Evolutionary conservation across 2,329 filamentous ascomycete species (phyloP).

Genomic region (Verticillium dahliae): DNA sequence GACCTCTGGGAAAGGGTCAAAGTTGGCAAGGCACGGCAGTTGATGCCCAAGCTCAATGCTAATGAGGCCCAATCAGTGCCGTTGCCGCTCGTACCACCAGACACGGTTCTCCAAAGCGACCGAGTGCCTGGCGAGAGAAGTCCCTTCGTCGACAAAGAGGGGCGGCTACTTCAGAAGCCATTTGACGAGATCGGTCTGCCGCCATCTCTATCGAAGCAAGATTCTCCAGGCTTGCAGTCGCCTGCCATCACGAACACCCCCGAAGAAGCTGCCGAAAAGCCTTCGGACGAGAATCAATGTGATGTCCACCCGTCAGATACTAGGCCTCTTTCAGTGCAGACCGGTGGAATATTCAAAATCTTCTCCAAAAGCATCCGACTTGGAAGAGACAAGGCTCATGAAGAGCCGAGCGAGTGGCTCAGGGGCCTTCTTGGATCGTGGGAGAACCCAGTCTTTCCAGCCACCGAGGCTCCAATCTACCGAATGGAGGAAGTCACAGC

Average conservation of each 20-base stretch:
- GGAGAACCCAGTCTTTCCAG: conserved; percentile 71
- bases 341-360: neutral
- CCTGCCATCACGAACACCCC: neutral
- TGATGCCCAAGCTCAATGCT: neutral
- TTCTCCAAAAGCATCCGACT: neutral
- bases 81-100: neutral
- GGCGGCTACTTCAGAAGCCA: conserved; percentile 7
- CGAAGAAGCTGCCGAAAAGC: neutral
- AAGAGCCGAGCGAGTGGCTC: conserved; percentile 45
- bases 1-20: conserved; percentile 31
- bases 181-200: conserved; percentile 4
- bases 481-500: conserved; percentile 18
- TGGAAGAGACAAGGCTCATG: conserved; percentile 8
- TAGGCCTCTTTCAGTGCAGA: neutral
- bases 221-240: neutral
- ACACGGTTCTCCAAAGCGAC: neutral
- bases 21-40: conserved; percentile 11
- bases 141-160: conserved; percentile 3
- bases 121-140: neutral
- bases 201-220: neutral
- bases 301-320: neutral
- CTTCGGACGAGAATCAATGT: neutral
- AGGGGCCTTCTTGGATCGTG: conserved; percentile 55
- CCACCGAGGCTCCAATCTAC: conserved; percentile 37
- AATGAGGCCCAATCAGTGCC: neutral